Evolutionary conservation across 2,329 filamentous ascomycete genomes (phyloP), one percentile per base, ranked within the genome.

Genomic region (Ophiostoma sp.): DNA sequence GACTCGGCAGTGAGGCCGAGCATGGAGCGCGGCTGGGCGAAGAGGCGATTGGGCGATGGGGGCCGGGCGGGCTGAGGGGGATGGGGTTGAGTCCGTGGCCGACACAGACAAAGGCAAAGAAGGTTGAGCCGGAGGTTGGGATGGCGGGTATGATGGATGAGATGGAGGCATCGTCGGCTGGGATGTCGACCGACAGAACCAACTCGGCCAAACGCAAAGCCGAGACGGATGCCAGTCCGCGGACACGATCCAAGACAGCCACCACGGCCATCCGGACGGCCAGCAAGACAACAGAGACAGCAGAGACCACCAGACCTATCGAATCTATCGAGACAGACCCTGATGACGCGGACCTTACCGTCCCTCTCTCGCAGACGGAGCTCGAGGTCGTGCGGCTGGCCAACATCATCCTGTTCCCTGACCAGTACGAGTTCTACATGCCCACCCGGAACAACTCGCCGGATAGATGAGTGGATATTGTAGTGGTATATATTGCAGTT

Each of bases 21-120:
- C 81, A 83, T 72, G 79, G 81, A 15, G 80, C 80, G 0, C 79
- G 84, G 0, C 80, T 83, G 1, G 82, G 81, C 27, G 83, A 85
- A 75, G 81, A 80, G 48, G 84, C 85, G 69, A 85, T 87, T 81
- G 80, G 15, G 80, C 81, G 62, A 80, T 83, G 1, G 84, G 84
- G 13, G 84, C 84, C 1, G 78, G 81, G 82, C 8, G 85, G 79
- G 0, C 76, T 87, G 69, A 81, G 83, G 73, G 85, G 85, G n/a
- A 87, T 88, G 85, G 86, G 86, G 0, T 78, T 88, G 1, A 81
- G 81, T 52, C 83, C 83, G 3, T 87, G 84, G 81, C 81, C 79
- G 66, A 74, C 62, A 39, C 81, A 4, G 77, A 81, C 67, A 27
- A 41, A 20, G 67, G 11, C 44, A 39, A 17, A 17, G 27, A 41